These are phyloP conservation scores for Schizopora paradoxa DNA, from an alignment of 1,284 basidiomycete species.

Conservation along the genomic window DNA sequence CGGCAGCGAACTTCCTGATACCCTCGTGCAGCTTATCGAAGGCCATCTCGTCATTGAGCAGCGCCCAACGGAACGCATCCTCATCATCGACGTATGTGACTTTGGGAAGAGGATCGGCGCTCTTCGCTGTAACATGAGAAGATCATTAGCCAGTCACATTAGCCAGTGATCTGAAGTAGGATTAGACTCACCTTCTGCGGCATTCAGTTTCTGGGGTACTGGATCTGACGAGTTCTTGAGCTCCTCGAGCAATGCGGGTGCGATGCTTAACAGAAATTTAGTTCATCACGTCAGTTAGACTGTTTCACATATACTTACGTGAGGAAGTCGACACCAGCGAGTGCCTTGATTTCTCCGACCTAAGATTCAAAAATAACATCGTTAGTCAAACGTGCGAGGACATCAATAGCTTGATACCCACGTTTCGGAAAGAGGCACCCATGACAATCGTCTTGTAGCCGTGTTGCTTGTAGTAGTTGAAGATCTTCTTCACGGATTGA, in stretches of 20 bases:
- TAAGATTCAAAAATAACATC: slow-evolving; percentile 32
- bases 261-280: slow-evolving; percentile 41
- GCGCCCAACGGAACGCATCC: slow-evolving; percentile 90
- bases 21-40: slow-evolving; percentile 97
- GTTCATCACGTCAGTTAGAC: background rate
- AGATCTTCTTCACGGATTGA: slow-evolving; percentile 91
- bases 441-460: slow-evolving; percentile 99
- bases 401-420: slow-evolving; percentile 34
- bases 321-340: slow-evolving; percentile 95
- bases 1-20: slow-evolving; percentile 95
- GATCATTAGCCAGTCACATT: background rate
- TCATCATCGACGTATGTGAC: slow-evolving; percentile 90
- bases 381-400: slow-evolving; percentile 11
- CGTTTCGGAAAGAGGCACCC: slow-evolving; percentile 99
- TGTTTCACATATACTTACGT: slow-evolving; percentile 37
- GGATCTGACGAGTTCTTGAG: slow-evolving; percentile 76
- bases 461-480: slow-evolving; percentile 99
- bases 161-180: slow-evolving; percentile 1
- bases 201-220: slow-evolving; percentile 84
- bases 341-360: slow-evolving; percentile 88
- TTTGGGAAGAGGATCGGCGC: slow-evolving; percentile 67
- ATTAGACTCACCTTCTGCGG: slow-evolving; percentile 50
- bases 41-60: slow-evolving; percentile 91
- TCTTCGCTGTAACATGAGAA: slow-evolving; percentile 36
- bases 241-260: slow-evolving; percentile 88